Evolutionary conservation across 805 yeast species (phyloP), one percentile per base, ranked within the genome.

Genomic region (Zygosaccharomyces gambellarensis): DNA sequence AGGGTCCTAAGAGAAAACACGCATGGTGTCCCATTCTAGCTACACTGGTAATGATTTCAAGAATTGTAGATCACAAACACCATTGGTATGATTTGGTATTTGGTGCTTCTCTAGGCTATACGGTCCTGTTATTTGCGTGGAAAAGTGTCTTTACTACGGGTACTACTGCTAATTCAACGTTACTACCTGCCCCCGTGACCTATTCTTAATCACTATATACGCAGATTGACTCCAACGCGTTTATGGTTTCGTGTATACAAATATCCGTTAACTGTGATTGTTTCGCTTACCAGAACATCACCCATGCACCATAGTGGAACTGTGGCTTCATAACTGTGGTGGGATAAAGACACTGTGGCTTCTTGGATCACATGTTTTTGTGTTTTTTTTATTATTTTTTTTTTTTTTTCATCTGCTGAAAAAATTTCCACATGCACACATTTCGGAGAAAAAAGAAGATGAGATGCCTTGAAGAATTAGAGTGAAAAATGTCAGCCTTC

Each of bases 11-110:
- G 12, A 36, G 36, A 29, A 52, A 57, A 19, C 62, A 61, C 52
- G n/a, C 52, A 4, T 64, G 69, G 69, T 63, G 67, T 41, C 53
- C 55, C 2, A 11, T 57, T 3, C 43, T 63, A 22, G 57, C 60
- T 9, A 27, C 52, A 8, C 43, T 60, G 19, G 65, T 64, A 14
- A 63, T 64, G 63, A 45, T 57, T 4, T 60, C 65, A 14, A 53
- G 69, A 38, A 50, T 63, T 11, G 46, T 57, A 2, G 69, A 64
- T 46, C 63, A 64, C 46, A 60, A 64, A 41, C 69, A 64, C 52
- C 66, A 60, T 41, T 62, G 66, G 65, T 61, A 60, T 49, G 69
- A 64, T 48, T 57, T 63, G 9, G 10, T 63, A 1, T 51, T 52
- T 27, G 69, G 69, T 5, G 49, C 54, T 10, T n/a, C 38, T 1